Percentiles rank a stretch among this genome's conserved stretches.
These are phyloP conservation scores for Canavalia ensiformis DNA, from an alignment of 306 rosid species.

Conservation along the genomic window DNA sequence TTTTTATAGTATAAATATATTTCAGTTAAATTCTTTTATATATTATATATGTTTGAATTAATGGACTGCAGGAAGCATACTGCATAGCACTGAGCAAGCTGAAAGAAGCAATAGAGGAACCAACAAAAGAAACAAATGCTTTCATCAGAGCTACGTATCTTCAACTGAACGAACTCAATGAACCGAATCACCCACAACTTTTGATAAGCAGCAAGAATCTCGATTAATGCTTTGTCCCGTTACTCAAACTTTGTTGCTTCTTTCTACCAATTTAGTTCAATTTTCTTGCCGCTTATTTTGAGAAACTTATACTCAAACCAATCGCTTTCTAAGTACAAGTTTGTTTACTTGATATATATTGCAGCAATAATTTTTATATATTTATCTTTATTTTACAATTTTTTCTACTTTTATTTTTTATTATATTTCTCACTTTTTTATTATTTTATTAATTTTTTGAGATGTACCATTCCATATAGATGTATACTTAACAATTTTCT, in stretches of 20 bases:
- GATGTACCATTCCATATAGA: no score
- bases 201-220: conserved; percentile 11
- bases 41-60: neutral
- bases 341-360: neutral
- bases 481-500: no score
- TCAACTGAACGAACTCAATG: conserved; percentile 48
- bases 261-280: neutral
- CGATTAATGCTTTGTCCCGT: conserved; percentile 23
- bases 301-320: conserved; percentile 7
- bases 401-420: no score
- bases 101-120: conserved; percentile 55
- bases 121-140: conserved; percentile 51
- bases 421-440: no score
- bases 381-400: no score
- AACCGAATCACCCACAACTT: conserved; percentile 15
- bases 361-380: no score
- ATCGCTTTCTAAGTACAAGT: neutral
- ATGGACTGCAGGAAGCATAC: conserved; percentile 50
- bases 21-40: neutral
- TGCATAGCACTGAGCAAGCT: conserved; percentile 54
- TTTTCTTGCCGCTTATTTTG: neutral
- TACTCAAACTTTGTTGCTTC: neutral
- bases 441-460: no score
- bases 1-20: no score
- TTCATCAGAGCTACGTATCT: conserved; percentile 44